phyloP scores from a whole-genome alignment of 306 rosid species.

The Malus sylvestris region DNA sequence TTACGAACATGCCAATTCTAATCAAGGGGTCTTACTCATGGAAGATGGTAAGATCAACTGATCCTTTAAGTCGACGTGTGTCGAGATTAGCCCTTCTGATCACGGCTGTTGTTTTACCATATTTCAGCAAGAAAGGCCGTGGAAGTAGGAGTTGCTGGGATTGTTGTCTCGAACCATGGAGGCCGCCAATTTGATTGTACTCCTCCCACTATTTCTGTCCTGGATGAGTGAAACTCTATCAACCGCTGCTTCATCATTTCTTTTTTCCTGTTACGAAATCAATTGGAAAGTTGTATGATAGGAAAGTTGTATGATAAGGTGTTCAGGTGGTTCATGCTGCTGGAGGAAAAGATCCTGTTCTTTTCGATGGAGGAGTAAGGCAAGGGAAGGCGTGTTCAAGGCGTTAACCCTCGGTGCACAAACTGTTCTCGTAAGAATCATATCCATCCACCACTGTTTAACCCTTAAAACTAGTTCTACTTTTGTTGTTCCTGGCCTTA shows the following conservation, averaged over 20 bases:
- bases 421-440: constrained; percentile 52
- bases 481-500: not conserved
- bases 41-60: constrained; percentile 33
- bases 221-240: constrained; percentile 24
- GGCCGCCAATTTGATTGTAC: constrained; percentile 33
- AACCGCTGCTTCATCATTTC: not conserved
- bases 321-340: constrained; percentile 49
- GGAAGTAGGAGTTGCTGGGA: constrained; percentile 31
- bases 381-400: constrained; percentile 59
- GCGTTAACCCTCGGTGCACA: constrained; percentile 64
- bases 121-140: constrained; percentile 30
- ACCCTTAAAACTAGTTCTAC: not conserved
- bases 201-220: constrained; percentile 34
- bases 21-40: constrained; percentile 38
- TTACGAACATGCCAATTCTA: constrained; percentile 35
- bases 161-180: constrained; percentile 43
- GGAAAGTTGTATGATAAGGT: not conserved
- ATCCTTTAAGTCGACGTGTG: too few relatives aligned
- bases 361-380: constrained; percentile 56
- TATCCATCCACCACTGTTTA: not conserved
- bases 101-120: not conserved
- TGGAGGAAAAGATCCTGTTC: constrained; percentile 45
- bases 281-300: not conserved
- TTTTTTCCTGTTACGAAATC: not conserved
- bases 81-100: not conserved